A percentile compares a stretch with the other conserved stretches of the same genome.
Evolutionary conservation across 2,329 filamentous ascomycete species (phyloP).

Genomic region (Pseudogymnoascus sp.): DNA sequence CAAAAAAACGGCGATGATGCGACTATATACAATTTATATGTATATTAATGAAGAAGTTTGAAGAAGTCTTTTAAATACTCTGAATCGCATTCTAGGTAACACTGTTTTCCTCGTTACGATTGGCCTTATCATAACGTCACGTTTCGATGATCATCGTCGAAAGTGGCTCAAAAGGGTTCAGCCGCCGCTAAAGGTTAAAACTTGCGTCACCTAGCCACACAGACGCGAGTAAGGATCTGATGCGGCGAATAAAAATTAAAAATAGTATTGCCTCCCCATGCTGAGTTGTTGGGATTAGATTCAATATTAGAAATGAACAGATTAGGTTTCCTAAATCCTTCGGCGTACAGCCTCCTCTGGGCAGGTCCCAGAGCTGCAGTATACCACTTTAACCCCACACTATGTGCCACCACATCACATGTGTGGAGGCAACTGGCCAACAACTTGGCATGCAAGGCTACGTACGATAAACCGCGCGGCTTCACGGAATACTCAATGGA

Average conservation of each 20-base stretch:
- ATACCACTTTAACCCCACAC: background rate
- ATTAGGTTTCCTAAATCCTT: background rate
- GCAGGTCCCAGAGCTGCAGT: background rate
- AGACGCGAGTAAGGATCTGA: background rate
- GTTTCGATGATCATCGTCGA: background rate
- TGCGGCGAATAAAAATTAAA: slow-evolving; percentile 4
- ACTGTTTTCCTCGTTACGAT: background rate
- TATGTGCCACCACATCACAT: background rate
- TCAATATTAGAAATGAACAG: background rate
- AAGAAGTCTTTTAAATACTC: background rate
- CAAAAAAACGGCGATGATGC: background rate
- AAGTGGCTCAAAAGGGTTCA: slow-evolving; percentile 10
- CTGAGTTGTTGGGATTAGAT: background rate
- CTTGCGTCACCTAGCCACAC: slow-evolving; percentile 8
- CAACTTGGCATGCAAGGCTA: slow-evolving; percentile 8
- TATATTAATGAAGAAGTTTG: background rate
- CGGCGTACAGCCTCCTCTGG: background rate
- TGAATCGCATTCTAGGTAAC: slow-evolving; percentile 4
- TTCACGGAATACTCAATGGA: background rate
- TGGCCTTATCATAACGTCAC: slow-evolving; percentile 8
- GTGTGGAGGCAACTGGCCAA: background rate
- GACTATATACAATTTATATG: background rate
- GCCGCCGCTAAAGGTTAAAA: background rate
- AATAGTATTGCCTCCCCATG: background rate
- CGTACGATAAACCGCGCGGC: background rate